Conservation (phyloP, 2,329 filamentous ascomycete genomes). For the Rachicladosporium sp. region DNA sequence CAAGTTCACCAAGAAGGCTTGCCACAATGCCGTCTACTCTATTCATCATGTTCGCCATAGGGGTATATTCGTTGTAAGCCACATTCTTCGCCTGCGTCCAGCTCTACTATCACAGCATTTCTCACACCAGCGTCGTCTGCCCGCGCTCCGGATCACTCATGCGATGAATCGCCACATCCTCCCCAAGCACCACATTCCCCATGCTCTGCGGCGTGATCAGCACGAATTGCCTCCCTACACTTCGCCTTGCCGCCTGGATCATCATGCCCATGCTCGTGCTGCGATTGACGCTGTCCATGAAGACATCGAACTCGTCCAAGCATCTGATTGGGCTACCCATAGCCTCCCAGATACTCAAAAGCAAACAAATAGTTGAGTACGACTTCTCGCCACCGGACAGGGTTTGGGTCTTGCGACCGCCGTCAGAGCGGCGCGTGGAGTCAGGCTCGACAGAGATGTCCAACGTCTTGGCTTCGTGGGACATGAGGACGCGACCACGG, state of each 20-base stretch:
- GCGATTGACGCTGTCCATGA: constrained; percentile 96
- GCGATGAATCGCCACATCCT: constrained; percentile 66
- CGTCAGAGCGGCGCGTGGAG: constrained; percentile 53
- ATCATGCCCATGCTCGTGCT: constrained; percentile 90
- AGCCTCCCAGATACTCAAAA: constrained; percentile 90
- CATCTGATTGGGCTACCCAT: constrained; percentile 94
- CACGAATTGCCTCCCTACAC: constrained; percentile 87
- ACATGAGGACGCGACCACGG: constrained; percentile 64
- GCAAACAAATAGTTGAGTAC: constrained; percentile 88
- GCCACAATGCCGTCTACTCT: no score
- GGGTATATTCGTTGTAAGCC: no score
- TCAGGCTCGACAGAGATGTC: constrained; percentile 62
- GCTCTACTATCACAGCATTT: background rate
- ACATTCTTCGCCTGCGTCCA: no score
- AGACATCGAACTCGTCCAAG: constrained; percentile 96
- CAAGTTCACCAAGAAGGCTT: no score
- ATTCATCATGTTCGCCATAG: no score
- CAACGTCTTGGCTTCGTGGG: constrained; percentile 62
- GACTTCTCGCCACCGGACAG: constrained; percentile 95
- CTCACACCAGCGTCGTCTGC: constrained; percentile 14
- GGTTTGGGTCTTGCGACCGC: constrained; percentile 76
- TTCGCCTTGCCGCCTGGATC: constrained; percentile 70
- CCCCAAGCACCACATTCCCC: constrained; percentile 41
- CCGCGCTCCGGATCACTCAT: constrained; percentile 20
- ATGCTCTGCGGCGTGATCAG: constrained; percentile 91